Evolutionary conservation across 2,329 filamentous ascomycete species (phyloP), one percentile per base, ranked within the genome.

Genomic region (Fusarium ambrosium): DNA sequence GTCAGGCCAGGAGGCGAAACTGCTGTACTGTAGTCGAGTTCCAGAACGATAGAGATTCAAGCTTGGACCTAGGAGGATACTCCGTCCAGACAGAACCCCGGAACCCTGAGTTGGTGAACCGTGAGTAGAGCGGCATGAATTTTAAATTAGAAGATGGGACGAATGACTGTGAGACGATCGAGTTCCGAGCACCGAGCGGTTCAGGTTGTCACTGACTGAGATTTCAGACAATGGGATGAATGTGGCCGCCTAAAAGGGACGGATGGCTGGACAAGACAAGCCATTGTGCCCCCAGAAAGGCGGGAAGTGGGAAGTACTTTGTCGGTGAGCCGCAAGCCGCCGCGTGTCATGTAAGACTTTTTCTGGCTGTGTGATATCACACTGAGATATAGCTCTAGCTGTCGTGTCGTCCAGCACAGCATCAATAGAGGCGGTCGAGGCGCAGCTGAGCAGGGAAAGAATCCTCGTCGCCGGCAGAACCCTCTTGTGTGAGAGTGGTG

Each of bases 361-460:
- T 66, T 64, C 39, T 53, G 48, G 48, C 48, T 39, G 51, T 48
- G 45, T 60, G 53, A 72, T 66, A 70, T 62, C 64, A 71, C 37
- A 29, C 18, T 60, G 43, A 63, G 32, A 58, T 66, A 60, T 64
- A 66, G 39, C 24, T 56, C 27, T 51, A 58, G 41, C 64, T 61
- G 41, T 62, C 56, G 68, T 64, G 58, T 37, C 53, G 65, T 56
- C 43, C 45, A 62, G 53, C 39, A 74, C 69, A 51, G 66, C 73
- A 75, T 68, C 34, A 51, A 56, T 29, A 56, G 69, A 68, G 70
- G 68, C 65, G 73, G 75, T 72, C 67, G 63, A 66, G 71, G 63
- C 58, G 68, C 43, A 69, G 71, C 62, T 69, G 59, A 56, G 53
- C 48, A 63, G 67, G 69, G 59, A 59, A 48, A 55, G 55, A 58